Base-by-base conservation (phyloP, 345 rosid genomes). In the Psidium guajava region DNA sequence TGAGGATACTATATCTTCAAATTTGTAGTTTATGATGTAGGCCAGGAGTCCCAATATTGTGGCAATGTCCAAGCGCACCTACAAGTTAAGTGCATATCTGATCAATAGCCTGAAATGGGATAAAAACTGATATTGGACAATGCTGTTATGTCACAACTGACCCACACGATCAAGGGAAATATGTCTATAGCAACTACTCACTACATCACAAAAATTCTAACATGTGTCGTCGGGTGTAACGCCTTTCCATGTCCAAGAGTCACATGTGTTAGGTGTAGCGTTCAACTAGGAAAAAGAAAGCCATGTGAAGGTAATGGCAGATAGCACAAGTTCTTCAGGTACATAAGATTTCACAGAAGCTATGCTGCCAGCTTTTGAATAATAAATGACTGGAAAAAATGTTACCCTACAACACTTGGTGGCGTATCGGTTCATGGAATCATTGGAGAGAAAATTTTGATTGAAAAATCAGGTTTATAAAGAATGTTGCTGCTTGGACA, bases 61-160 rank as follows among this genome's bases (percentile, higher is more conserved):
- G 74, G 99, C 95, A 13, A 87, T 90, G 89, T 97, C 99, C 88
- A 97, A 86, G 85, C 99, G 98, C 59, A 95, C 97, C 99, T 97
- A 84, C 93, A 90, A 86, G 82, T 80, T 58, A 86, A 87, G 88
- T 86, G 85, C 20, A 58, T 54, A 83, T 40, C 69, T 13, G 82
- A 53, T 86, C 83, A 51, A 32, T 40, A 82, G 75, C 22, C 50
- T 56, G 58, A 32, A 49, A 53, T 12, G 15, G 13, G 28, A 28
- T 6, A 10, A 42, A 12, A n/a, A n/a, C 58, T 25, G 22, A 32
- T 83, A 81, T 32, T 28, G 81, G 36, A n/a, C 64, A 51, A 10
- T 40, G 54, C 49, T 25, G 3, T 77, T 9, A 55, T 20, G 50
- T 83, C 22, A 24, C 56, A 83, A 14, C 52, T 56, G 52, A 32